Conservation (phyloP, 129 eudicot genomes). For the Flaveria ramosissima region DNA sequence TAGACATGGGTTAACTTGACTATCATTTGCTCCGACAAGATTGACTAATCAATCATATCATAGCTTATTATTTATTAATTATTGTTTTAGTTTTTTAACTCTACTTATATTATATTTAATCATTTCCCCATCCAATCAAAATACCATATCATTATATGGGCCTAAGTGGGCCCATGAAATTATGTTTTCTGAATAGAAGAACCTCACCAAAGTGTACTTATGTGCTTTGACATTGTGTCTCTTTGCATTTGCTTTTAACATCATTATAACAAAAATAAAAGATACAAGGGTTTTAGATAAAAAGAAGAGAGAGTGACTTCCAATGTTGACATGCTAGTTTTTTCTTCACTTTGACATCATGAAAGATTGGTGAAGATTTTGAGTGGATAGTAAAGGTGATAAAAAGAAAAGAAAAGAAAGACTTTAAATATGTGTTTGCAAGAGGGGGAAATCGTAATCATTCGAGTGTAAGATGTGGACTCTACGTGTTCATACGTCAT, state of each 20-base stretch:
- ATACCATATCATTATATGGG: conserved; percentile 9
- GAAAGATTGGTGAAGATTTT: conserved; percentile 37
- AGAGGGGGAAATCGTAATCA: conserved; percentile 15
- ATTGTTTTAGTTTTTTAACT: not conserved
- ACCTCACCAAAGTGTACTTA: conserved; percentile 31
- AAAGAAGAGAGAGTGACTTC: conserved; percentile 41
- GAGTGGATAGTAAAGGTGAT: conserved; percentile 38
- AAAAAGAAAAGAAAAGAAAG: conserved; percentile 24
- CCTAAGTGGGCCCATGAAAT: conserved; percentile 28
- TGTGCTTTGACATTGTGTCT: conserved; percentile 43
- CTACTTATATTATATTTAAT: conserved; percentile 1
- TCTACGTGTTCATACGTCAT: conserved; percentile 35
- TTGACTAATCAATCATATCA: conserved; percentile 19
- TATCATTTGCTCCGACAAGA: conserved; percentile 13
- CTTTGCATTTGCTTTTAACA: conserved; percentile 39
- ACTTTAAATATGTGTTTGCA: conserved; percentile 20
- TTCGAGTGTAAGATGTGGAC: conserved; percentile 29
- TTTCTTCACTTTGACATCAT: conserved; percentile 43
- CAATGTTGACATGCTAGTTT: conserved; percentile 32
- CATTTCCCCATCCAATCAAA: not conserved
- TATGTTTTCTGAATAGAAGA: conserved; percentile 28
- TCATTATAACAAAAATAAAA: conserved; percentile 29
- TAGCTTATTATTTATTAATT: conserved; percentile 9
- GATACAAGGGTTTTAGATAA: conserved; percentile 39
- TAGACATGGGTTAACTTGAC: not conserved